Percentiles rank a stretch among this genome's conserved stretches.
phyloP scores from a whole-genome alignment of 2,329 filamentous ascomycete species.

The Aspergillus ruber region DNA sequence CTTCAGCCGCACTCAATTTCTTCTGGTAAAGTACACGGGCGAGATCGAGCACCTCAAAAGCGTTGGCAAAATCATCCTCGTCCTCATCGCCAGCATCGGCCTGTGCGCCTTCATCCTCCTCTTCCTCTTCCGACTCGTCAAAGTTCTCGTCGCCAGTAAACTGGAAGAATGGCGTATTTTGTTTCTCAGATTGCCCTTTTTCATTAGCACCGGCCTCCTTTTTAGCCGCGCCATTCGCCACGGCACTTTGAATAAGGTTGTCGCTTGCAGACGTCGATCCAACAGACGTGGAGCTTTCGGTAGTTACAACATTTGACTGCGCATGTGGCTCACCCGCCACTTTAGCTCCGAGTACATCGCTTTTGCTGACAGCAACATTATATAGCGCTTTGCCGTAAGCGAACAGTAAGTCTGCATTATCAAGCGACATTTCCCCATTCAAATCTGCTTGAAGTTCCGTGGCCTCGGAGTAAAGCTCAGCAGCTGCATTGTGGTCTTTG shows the following conservation, averaged over 20 bases:
- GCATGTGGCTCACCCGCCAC: slow-evolving; percentile 55
- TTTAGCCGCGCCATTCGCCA: slow-evolving; percentile 16
- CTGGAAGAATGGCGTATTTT: slow-evolving; percentile 67
- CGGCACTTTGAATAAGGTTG: slow-evolving; percentile 21
- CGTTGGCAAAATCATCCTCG: slow-evolving; percentile 58
- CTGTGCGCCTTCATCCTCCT: slow-evolving; percentile 36
- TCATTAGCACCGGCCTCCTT: slow-evolving; percentile 10
- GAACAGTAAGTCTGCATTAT: slow-evolving; percentile 91
- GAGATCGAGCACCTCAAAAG: slow-evolving; percentile 59
- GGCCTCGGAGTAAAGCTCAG: slow-evolving; percentile 81
- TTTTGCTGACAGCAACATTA: slow-evolving; percentile 88
- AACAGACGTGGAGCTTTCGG: slow-evolving; percentile 31
- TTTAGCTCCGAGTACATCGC: slow-evolving; percentile 83
- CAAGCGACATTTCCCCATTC: slow-evolving; percentile 83
- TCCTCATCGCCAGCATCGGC: slow-evolving; percentile 52
- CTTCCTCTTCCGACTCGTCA: slow-evolving; percentile 64
- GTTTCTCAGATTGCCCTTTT: slow-evolving; percentile 10
- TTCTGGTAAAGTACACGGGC: slow-evolving; percentile 54
- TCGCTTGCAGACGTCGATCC: slow-evolving; percentile 11
- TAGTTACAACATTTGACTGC: slow-evolving; percentile 45
- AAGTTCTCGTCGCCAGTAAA: slow-evolving; percentile 94
- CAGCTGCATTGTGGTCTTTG: slow-evolving; percentile 79
- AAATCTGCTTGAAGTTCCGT: slow-evolving; percentile 84
- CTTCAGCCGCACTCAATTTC: slow-evolving; percentile 47
- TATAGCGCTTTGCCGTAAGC: slow-evolving; percentile 90